These are phyloP conservation scores for Eutypa lata DNA, from an alignment of 2,329 filamentous ascomycete genomes.

Conservation along the genomic window DNA sequence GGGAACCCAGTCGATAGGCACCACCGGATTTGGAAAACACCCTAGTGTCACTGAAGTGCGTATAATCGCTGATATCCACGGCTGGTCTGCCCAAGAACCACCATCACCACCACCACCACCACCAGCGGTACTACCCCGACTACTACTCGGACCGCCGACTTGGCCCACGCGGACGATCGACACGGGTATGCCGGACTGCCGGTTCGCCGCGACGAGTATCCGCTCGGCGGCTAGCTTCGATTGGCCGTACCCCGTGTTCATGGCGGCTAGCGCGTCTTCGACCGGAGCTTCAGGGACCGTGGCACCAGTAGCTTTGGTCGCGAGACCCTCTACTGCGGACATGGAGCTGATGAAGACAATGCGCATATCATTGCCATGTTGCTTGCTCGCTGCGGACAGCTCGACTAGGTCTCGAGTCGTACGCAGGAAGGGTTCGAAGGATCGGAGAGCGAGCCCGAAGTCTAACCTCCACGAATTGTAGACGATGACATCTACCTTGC, in stretches of 20 bases:
- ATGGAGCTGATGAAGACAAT: conserved; percentile 21
- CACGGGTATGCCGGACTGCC: conserved; percentile 9
- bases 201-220: conserved; percentile 9
- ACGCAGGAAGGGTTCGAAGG: conserved; percentile 12
- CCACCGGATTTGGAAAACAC: conserved; percentile 6
- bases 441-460: conserved; percentile 11
- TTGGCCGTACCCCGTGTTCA: conserved; percentile 18
- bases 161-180: conserved; percentile 17
- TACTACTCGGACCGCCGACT: conserved; percentile 11
- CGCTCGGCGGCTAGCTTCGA: conserved; percentile 18
- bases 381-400: conserved; percentile 1
- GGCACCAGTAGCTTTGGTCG: neutral
- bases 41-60: conserved; percentile 10
- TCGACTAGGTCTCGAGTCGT: conserved; percentile 4
- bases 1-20: conserved; percentile 14
- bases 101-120: no score
- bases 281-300: conserved; percentile 4
- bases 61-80: conserved; percentile 20
- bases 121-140: neutral
- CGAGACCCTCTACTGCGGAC: conserved; percentile 1
- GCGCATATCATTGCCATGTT: conserved; percentile 2
- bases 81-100: conserved; percentile 21
- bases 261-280: conserved; percentile 7
- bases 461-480: conserved; percentile 18
- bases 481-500: conserved; percentile 10